phyloP scores from a whole-genome alignment of 257 asterid genomes.

The Agastache rugosa region DNA sequence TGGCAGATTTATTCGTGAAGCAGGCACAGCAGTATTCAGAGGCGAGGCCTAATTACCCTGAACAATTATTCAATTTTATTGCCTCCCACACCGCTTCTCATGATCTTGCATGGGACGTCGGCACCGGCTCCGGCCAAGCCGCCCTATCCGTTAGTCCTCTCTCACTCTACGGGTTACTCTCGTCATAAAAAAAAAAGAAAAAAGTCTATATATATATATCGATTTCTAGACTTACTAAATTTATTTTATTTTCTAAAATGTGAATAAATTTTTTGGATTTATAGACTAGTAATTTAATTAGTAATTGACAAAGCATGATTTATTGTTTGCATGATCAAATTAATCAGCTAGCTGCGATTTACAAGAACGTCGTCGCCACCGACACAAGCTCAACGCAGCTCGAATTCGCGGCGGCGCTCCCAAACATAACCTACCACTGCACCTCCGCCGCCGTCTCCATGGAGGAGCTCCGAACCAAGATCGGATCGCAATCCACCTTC shows the following conservation, averaged over 20 bases:
- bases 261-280: too few relatives aligned
- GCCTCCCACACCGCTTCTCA: constrained; percentile 63
- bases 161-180: neutral
- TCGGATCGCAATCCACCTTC: constrained; percentile 53
- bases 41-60: constrained; percentile 66
- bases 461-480: constrained; percentile 48
- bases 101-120: constrained; percentile 75
- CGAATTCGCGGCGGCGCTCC: constrained; percentile 60
- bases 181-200: too few relatives aligned
- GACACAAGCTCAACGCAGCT: constrained; percentile 78
- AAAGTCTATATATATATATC: too few relatives aligned
- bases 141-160: constrained; percentile 54
- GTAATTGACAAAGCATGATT: too few relatives aligned
- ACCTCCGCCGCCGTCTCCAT: constrained; percentile 64
- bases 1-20: constrained; percentile 58
- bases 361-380: constrained; percentile 67
- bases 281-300: too few relatives aligned
- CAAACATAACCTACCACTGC: constrained; percentile 62
- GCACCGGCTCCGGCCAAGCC: constrained; percentile 85
- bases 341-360: constrained; percentile 60
- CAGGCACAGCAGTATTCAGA: constrained; percentile 55
- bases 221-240: too few relatives aligned
- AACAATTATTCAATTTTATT: constrained; percentile 60
- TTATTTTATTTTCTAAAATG: too few relatives aligned
- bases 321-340: neutral